Evolutionary conservation across 768 basidiomycete species (phyloP), one percentile per base, ranked within the genome.

Genomic region (Auriculariales sp.): DNA sequence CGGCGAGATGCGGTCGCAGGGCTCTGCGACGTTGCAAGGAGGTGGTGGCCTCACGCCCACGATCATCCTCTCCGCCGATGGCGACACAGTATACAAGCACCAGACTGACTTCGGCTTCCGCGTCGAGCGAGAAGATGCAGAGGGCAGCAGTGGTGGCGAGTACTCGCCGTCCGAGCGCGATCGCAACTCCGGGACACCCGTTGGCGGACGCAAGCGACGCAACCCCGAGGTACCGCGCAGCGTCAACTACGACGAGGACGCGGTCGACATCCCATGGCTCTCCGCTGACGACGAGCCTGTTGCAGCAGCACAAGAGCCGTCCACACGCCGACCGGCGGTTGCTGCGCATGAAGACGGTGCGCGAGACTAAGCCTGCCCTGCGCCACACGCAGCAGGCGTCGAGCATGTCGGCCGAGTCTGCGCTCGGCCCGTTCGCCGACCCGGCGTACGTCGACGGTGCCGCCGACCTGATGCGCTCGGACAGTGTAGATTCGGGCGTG

Each of bases 331-430:
- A 28, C 29, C 28, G 33, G 28, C 17, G 46, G 50, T 28, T 10
- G 35, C n/a, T 32, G 33, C 50, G 53, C 22, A 36, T 54, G 34
- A 51, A 32, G 47, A 28, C 17, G 17, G 28, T 54, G 15, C 32
- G 50, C 17, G 30, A 17, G 3, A 28, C 33, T 15, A 54, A 50
- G 29, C 50, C 53, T 9, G 30, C 39, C 22, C 39, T 25, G 19
- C 39, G 35, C 35, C n/a, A 15, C 35, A 15, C 27, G 39, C 39
- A 44, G 14, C 39, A 19, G 39, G 5, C 39, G 39, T 25, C 39
- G 39, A 44, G 39, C 39, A 19, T 12, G 7, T 17, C 35, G 7
- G 35, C 17, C 10, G 17, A 19, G 39, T 24, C 39, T 5, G 5
- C 22, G 22, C 6, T 19, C 7, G 39, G 35, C 10, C 35, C 35